A percentile compares a stretch with the other conserved stretches of the same genome.
phyloP scores from a whole-genome alignment of 176 grass and related monocot species.

The Triticum aestivum region IWGSC_CS_RefSeq_v2.1 NC_057806.1:579947505-579948004 shows the following conservation, averaged over 20 bases:
- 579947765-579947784: constrained; percentile 37
- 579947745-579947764: constrained; percentile 46
- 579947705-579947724: constrained; percentile 22
- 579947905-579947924: constrained; percentile 36
- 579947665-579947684: constrained; percentile 59
- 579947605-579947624: constrained; percentile 12
- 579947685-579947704: constrained; percentile 25
- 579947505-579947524: constrained; percentile 47
- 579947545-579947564: constrained; percentile 43
- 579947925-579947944: constrained; percentile 29
- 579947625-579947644: constrained; percentile 43
- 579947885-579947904: constrained; percentile 38
- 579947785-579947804: constrained; percentile 7
- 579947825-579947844: constrained; percentile 40
- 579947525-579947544: constrained; percentile 54
- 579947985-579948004: constrained; percentile 29
- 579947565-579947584: constrained; percentile 48
- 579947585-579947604: constrained; percentile 55
- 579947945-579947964: constrained; percentile 5
- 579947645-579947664: constrained; percentile 64
- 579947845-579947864: background rate
- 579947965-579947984: constrained; percentile 49
- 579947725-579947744: constrained; percentile 49
- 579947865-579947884: background rate
- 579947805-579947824: background rate